These are phyloP conservation scores for Phaeotremella fagi DNA, from an alignment of 768 basidiomycete species.

Conservation along the genomic window DNA sequence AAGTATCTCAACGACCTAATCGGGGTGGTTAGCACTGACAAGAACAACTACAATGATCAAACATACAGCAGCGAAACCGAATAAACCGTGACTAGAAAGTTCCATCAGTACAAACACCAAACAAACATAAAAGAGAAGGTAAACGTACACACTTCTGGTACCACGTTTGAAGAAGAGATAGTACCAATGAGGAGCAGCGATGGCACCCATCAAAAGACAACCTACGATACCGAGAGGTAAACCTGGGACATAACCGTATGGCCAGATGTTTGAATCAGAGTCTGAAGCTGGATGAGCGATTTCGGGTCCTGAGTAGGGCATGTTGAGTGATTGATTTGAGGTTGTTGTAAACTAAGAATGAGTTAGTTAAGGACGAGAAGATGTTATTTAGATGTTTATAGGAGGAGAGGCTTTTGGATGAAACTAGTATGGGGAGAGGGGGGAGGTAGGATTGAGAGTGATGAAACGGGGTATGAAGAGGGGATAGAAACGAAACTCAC, in stretches of 20 bases:
- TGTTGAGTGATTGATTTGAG: background rate
- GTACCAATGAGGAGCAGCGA: conserved; percentile 14
- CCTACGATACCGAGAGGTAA: conserved; percentile 31
- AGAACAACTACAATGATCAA: background rate
- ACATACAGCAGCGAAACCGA: conserved; percentile 9
- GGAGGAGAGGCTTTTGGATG: too few species aligned
- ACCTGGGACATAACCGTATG: conserved; percentile 30
- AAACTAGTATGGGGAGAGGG: too few species aligned
- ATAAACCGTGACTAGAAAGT: background rate
- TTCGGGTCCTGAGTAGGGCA: conserved; percentile 12
- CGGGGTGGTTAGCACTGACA: background rate
- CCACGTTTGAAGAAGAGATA: conserved; percentile 29
- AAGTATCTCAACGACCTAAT: conserved; percentile 17
- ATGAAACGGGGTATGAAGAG: too few species aligned
- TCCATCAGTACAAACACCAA: background rate
- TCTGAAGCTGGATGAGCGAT: background rate
- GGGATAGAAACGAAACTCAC: too few species aligned
- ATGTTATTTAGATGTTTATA: too few species aligned
- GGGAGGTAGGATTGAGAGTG: too few species aligned
- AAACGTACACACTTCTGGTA: conserved; percentile 24
- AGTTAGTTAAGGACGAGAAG: too few species aligned
- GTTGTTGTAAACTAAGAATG: too few species aligned
- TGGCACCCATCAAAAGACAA: conserved; percentile 15
- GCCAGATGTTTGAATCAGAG: conserved; percentile 8
- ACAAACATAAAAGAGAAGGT: background rate